These are phyloP conservation scores for Podila minutissima DNA, from an alignment of 192 early-diverging fungal genomes.

Conservation along the genomic window DNA sequence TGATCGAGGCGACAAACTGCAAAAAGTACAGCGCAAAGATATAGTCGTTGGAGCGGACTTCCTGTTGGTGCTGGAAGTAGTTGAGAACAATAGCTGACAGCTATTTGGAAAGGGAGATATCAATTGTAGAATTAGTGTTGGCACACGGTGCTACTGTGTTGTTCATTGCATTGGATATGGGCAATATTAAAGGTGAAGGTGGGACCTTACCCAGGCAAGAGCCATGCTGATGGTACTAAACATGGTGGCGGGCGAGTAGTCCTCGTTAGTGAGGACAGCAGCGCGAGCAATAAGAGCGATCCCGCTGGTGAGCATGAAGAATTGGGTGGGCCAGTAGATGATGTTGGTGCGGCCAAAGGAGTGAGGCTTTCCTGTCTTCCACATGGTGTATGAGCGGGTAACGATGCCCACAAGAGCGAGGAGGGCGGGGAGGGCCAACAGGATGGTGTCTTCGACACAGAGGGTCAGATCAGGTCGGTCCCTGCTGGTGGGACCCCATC, in stretches of 20 bases:
- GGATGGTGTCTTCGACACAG: slow-evolving; percentile 49
- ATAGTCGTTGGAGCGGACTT: slow-evolving; percentile 33
- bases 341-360: slow-evolving; percentile 34
- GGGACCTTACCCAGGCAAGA: slow-evolving; percentile 31
- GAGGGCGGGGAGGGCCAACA: slow-evolving; percentile 31
- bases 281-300: slow-evolving; percentile 29
- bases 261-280: slow-evolving; percentile 10
- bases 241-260: slow-evolving; percentile 37
- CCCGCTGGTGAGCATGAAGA: slow-evolving; percentile 32
- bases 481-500: slow-evolving; percentile 36
- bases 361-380: slow-evolving; percentile 30
- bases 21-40: slow-evolving; percentile 32
- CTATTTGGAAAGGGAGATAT: background rate
- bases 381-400: slow-evolving; percentile 14
- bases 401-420: slow-evolving; percentile 11
- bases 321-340: slow-evolving; percentile 44
- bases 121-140: background rate
- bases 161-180: background rate
- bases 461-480: slow-evolving; percentile 27
- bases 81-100: slow-evolving; percentile 18
- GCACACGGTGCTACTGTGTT: too few species aligned
- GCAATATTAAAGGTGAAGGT: background rate
- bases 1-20: slow-evolving; percentile 21
- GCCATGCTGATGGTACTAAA: slow-evolving; percentile 32
- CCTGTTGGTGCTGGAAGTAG: slow-evolving; percentile 37